Evolutionary conservation across 129 eudicot species (phyloP), one percentile per base, ranked within the genome.

Genomic region (Flaveria linearis): DNA sequence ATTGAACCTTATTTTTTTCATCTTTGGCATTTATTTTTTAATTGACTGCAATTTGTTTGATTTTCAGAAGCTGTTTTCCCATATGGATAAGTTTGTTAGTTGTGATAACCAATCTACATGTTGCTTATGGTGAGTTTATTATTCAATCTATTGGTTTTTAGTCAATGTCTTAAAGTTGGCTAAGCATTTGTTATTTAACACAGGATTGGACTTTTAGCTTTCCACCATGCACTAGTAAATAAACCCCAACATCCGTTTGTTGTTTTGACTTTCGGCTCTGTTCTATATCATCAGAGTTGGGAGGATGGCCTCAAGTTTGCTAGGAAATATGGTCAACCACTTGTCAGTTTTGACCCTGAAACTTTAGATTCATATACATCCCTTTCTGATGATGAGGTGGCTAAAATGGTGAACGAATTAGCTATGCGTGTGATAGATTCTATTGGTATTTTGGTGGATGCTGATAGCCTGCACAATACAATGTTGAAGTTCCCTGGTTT

Each of bases 171-270:
- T 45, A 43, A 22, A 22, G 68, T 85, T 81, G 73, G 36, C 67
- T 57, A 64, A 57, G 23, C 36, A 11, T 64, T 73, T 51, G 42
- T 9, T 72, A 26, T 11, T 55, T 50, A 23, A 20, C 13, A 74
- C 89, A 94, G 98, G 98, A 84, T 91, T 47, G 88, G 96, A 52
- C 74, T 94, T 72, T 76, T 94, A 82, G 90, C 86, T 30, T 88
- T 94, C 80, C 98, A 94, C 77, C 71, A 83, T 66, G 96, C 96
- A 81, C 80, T 94, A 70, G 69, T 82, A 58, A 69, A 57, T 58
- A 73, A 86, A 60, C 96, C 97, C 68, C 98, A 94, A 69, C 87
- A 83, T 53, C 87, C 89, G 49, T 82, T 81, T 45, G 96, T 89
- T 51, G 87, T 91, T 74, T 81, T 87, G 87, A 83, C 92, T 71